Percentiles rank a stretch among this genome's conserved stretches.
phyloP scores from a whole-genome alignment of 2,329 filamentous ascomycete species.

The Myriosclerotinia scirpicola region DNA sequence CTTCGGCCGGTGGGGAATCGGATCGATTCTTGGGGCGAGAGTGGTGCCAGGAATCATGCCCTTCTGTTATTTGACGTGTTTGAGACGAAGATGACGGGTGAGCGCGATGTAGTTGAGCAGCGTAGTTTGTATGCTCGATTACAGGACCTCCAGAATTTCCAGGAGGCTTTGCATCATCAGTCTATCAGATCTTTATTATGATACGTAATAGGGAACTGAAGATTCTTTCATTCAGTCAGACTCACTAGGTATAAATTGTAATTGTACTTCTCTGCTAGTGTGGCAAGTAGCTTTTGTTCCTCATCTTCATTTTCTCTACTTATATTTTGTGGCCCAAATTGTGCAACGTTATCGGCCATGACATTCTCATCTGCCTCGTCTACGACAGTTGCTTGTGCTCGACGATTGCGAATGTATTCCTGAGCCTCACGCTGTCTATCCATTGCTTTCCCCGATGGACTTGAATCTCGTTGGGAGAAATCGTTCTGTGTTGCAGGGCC shows the following conservation, averaged over 20 bases:
- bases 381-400: slow-evolving; percentile 20
- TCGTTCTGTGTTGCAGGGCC: slow-evolving; percentile 18
- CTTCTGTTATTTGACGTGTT: slow-evolving; percentile 23
- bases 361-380: slow-evolving; percentile 21
- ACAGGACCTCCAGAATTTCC: slow-evolving; percentile 21
- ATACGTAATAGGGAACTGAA: neutral
- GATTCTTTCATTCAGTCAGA: neutral
- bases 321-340: slow-evolving; percentile 18
- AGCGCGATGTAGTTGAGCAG: slow-evolving; percentile 20
- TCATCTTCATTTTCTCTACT: slow-evolving; percentile 23
- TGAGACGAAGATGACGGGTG: slow-evolving; percentile 8
- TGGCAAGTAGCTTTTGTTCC: slow-evolving; percentile 22
- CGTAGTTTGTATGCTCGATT: slow-evolving; percentile 16
- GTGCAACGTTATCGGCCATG: slow-evolving; percentile 19
- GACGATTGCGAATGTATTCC: slow-evolving; percentile 24
- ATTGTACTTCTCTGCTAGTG: slow-evolving; percentile 23
- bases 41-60: slow-evolving; percentile 21
- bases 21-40: slow-evolving; percentile 20
- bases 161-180: slow-evolving; percentile 9
- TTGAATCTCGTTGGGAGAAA: slow-evolving; percentile 12
- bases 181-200: neutral
- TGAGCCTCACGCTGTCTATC: slow-evolving; percentile 24
- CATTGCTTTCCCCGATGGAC: slow-evolving; percentile 21
- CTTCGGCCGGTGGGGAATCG: slow-evolving; percentile 11
- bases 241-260: slow-evolving; percentile 23